Percentiles rank a stretch among this genome's conserved stretches.
Evolutionary conservation across 140 eudicot genomes (phyloP).

Genomic region (Cichorium intybus): DNA sequence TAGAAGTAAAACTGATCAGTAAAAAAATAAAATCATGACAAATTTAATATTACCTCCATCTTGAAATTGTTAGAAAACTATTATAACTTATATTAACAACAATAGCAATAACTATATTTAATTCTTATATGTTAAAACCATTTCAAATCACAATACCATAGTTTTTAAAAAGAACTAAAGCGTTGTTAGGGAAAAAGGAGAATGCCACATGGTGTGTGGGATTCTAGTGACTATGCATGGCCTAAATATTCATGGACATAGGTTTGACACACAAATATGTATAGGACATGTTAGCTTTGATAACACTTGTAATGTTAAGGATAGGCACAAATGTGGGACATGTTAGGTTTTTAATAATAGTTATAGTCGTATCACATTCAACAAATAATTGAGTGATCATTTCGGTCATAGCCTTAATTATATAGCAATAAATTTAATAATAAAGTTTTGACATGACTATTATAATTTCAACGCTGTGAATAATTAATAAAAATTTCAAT

Average conservation of each 20-base stretch:
- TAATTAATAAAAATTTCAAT: no score
- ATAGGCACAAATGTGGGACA: slow-evolving; percentile 11
- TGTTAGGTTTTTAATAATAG: slow-evolving; percentile 23
- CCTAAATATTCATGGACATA: slow-evolving; percentile 15
- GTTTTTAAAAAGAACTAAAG: neutral
- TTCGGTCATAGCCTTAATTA: slow-evolving; percentile 3
- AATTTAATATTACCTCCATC: no score
- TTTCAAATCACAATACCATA: no score
- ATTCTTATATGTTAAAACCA: no score
- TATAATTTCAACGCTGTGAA: neutral
- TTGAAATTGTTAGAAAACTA: no score
- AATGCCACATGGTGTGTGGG: slow-evolving; percentile 28
- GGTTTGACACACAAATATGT: neutral
- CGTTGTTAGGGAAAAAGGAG: neutral
- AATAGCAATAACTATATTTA: no score
- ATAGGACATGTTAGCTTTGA: slow-evolving; percentile 15
- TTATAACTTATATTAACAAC: no score
- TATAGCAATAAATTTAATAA: neutral
- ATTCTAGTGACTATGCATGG: neutral
- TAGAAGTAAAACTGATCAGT: no score
- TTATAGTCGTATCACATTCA: slow-evolving; percentile 1
- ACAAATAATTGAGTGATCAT: neutral
- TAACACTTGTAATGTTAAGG: neutral
- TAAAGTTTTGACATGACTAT: neutral
- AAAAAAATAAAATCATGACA: no score